Evolutionary conservation across 2,329 filamentous ascomycete genomes (phyloP).

Genomic region (Plenodomus biglobosus): DNA sequence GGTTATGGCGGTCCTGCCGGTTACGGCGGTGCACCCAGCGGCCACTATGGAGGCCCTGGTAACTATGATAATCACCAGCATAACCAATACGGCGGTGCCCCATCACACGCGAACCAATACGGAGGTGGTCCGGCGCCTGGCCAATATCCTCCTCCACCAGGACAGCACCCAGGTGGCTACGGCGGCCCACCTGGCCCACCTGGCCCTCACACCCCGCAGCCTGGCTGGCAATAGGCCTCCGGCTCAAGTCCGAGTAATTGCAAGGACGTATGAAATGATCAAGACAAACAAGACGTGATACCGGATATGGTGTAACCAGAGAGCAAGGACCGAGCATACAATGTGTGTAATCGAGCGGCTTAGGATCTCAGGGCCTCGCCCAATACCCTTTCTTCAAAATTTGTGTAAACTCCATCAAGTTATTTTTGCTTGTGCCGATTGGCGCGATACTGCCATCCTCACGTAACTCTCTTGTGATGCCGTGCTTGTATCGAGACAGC

Average conservation of each 20-base stretch:
- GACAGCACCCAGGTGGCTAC: conserved; percentile 12
- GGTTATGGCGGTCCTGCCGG: conserved; percentile 37
- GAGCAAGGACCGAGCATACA: background rate
- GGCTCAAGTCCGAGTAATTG: background rate
- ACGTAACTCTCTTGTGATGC: background rate
- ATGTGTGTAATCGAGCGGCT: background rate
- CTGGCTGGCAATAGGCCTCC: conserved; percentile 24
- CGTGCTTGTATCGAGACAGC: too few species aligned
- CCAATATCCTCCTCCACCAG: conserved; percentile 21
- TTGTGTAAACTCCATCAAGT: conserved; percentile 9
- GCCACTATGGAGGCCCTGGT: conserved; percentile 29
- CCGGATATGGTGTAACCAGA: background rate
- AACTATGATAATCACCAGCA: conserved; percentile 39
- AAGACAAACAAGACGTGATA: too few species aligned
- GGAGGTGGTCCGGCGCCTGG: conserved; percentile 5
- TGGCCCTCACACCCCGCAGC: conserved; percentile 20
- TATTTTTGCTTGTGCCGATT: conserved; percentile 1
- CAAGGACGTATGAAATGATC: too few species aligned
- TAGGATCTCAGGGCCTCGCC: background rate
- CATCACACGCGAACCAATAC: conserved; percentile 16
- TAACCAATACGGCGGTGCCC: conserved; percentile 24
- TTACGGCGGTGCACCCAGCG: conserved; percentile 20
- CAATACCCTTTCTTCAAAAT: conserved; percentile 6
- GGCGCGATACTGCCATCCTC: background rate
- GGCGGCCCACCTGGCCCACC: conserved; percentile 11